Evolutionary conservation across 1,284 basidiomycete genomes (phyloP).

Genomic region (Peniophora sp.): DNA sequence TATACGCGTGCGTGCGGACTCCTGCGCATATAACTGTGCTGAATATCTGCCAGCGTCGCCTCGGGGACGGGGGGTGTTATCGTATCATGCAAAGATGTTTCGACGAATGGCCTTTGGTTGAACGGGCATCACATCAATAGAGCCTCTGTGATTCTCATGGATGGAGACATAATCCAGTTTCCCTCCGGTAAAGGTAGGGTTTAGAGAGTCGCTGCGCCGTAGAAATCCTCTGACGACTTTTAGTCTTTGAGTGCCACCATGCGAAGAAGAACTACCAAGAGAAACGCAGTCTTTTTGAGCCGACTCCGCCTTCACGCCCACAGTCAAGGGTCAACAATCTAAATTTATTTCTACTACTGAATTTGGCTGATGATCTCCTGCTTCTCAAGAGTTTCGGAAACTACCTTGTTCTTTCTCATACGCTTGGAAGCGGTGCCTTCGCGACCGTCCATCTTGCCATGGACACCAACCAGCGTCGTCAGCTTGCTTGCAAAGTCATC

Average conservation of each 20-base stretch:
- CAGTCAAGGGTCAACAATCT: constrained; percentile 33
- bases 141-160: constrained; percentile 60
- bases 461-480: constrained; percentile 51
- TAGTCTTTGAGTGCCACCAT: constrained; percentile 63
- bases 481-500: constrained; percentile 81
- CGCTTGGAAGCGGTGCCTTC: constrained; percentile 73
- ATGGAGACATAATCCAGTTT: constrained; percentile 63
- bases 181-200: constrained; percentile 52
- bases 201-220: not conserved
- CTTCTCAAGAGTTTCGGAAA: constrained; percentile 40
- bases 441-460: constrained; percentile 73
- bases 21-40: not conserved
- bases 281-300: constrained; percentile 51
- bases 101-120: constrained; percentile 68
- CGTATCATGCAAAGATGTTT: constrained; percentile 75
- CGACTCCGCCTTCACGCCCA: constrained; percentile 46
- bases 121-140: constrained; percentile 64
- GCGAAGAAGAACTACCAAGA: constrained; percentile 42
- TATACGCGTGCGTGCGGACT: constrained; percentile 52
- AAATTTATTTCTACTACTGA: not conserved
- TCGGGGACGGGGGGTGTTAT: constrained; percentile 67
- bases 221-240: not conserved
- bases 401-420: constrained; percentile 66
- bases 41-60: constrained; percentile 36
- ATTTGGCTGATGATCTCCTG: constrained; percentile 2